Percentiles rank a stretch among this genome's conserved stretches.
Conservation (phyloP, 2,329 filamentous ascomycete genomes). For the Claviceps sp. region DNA sequence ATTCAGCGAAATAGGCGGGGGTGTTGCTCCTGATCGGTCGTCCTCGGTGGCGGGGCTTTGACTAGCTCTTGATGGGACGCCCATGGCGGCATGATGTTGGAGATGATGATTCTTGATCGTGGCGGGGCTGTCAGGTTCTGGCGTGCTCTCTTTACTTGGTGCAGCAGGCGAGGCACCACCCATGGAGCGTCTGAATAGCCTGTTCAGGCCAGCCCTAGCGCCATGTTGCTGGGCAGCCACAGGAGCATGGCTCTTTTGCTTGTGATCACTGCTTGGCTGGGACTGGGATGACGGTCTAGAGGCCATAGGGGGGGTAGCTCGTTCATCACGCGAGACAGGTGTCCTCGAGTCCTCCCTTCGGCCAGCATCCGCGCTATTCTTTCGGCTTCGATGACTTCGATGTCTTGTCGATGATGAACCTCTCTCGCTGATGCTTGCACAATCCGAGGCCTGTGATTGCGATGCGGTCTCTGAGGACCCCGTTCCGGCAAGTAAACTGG, state of each 20-base stretch:
- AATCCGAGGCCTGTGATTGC: conserved; percentile 8
- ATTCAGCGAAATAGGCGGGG: conserved; percentile 41
- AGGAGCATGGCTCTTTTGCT: conserved; percentile 35
- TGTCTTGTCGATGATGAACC: conserved; percentile 11
- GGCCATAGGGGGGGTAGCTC: conserved; percentile 1
- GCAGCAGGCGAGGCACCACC: conserved; percentile 17
- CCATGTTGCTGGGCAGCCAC: conserved; percentile 30
- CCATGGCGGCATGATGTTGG: conserved; percentile 13
- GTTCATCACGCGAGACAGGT: conserved; percentile 13
- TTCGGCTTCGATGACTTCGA: conserved; percentile 7
- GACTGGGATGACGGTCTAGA: neutral
- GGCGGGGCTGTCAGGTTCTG: conserved; percentile 7
- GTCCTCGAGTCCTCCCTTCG: conserved; percentile 13
- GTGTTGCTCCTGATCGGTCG: conserved; percentile 36
- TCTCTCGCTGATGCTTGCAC: neutral
- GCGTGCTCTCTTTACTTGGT: neutral
- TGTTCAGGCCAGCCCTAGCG: conserved; percentile 32
- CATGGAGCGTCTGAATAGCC: conserved; percentile 37
- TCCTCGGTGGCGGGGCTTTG: conserved; percentile 24
- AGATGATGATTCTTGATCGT: conserved; percentile 9
- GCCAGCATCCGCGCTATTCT: conserved; percentile 20
- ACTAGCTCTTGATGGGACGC: conserved; percentile 26
- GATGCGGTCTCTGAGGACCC: conserved; percentile 16
- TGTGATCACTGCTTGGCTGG: conserved; percentile 16
- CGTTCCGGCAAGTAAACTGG: conserved; percentile 37